Conservation (phyloP, 2,329 filamentous ascomycete species). For the Fusarium poae region DNA sequence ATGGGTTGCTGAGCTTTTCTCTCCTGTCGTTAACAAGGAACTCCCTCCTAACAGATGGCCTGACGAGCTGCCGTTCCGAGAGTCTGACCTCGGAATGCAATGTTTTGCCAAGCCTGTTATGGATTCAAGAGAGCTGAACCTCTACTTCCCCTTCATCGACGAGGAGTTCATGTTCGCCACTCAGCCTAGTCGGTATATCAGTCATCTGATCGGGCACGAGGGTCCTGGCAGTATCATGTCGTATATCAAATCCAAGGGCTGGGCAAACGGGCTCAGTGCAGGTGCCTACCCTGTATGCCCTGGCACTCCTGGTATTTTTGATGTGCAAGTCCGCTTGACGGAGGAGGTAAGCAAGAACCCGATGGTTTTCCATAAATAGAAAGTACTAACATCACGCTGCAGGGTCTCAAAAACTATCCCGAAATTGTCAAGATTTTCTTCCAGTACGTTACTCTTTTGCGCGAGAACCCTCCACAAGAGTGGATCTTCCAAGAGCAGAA, state of each 20-base stretch:
- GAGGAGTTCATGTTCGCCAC: constrained; percentile 84
- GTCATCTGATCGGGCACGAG: constrained; percentile 91
- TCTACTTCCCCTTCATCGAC: constrained; percentile 87
- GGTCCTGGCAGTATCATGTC: constrained; percentile 92
- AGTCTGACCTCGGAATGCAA: constrained; percentile 71
- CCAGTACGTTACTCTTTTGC: constrained; percentile 90
- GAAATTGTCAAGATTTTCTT: constrained; percentile 88
- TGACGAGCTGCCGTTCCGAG: constrained; percentile 63
- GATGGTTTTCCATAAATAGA: background rate
- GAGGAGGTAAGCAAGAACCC: constrained; percentile 71
- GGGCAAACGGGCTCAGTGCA: constrained; percentile 86
- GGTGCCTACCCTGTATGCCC: constrained; percentile 82
- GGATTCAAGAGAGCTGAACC: constrained; percentile 82
- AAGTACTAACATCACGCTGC: constrained; percentile 26
- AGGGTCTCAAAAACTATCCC: constrained; percentile 81
- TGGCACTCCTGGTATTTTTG: constrained; percentile 81
- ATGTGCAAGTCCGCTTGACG: constrained; percentile 82
- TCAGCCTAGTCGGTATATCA: constrained; percentile 87
- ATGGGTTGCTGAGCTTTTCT: constrained; percentile 89
- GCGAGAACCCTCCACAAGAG: constrained; percentile 82
- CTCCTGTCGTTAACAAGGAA: constrained; percentile 84
- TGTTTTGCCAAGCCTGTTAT: constrained; percentile 93
- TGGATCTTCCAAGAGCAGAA: constrained; percentile 97
- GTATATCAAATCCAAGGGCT: constrained; percentile 89
- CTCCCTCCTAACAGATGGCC: constrained; percentile 72